phyloP scores from a whole-genome alignment of 1,139 yeast species.

The Yarrowia galli region DNA sequence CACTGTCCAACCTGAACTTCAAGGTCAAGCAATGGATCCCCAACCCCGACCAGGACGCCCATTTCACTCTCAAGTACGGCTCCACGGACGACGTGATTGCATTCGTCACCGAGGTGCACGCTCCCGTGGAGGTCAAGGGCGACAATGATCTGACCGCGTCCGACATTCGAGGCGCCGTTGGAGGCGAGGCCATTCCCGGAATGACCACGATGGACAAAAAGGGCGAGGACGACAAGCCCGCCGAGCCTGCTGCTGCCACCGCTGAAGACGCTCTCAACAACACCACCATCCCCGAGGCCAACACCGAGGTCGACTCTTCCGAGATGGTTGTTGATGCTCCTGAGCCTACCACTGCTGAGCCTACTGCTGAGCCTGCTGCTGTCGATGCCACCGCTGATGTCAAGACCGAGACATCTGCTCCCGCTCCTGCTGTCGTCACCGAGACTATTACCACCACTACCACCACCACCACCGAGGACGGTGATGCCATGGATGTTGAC shows the following conservation, averaged over 20 bases:
- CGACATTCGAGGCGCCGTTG: conserved; percentile 71
- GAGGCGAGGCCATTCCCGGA: conserved; percentile 62
- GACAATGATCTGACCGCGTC: conserved; percentile 57
- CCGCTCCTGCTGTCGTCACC: background rate
- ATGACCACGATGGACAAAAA: conserved; percentile 47
- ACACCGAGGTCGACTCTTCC: conserved; percentile 33
- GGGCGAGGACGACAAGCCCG: conserved; percentile 33
- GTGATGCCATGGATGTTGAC: conserved; percentile 25
- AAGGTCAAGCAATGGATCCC: conserved; percentile 57
- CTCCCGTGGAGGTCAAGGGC: conserved; percentile 40
- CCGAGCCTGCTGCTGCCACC: conserved; percentile 35
- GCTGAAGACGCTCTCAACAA: conserved; percentile 26
- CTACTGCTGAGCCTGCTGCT: background rate
- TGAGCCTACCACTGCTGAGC: background rate
- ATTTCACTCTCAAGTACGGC: conserved; percentile 50
- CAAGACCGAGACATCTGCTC: no score
- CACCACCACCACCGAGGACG: background rate
- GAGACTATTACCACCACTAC: background rate
- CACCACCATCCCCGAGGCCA: conserved; percentile 34
- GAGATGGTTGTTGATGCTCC: conserved; percentile 39
- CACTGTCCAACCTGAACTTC: conserved; percentile 45
- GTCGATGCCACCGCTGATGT: conserved; percentile 1
- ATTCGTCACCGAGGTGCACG: conserved; percentile 44
- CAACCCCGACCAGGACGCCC: conserved; percentile 46
- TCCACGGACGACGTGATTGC: conserved; percentile 54